Evolutionary conservation across 495 filamentous ascomycete genomes (phyloP).

Genomic region (Margaritispora aquatica): DNA sequence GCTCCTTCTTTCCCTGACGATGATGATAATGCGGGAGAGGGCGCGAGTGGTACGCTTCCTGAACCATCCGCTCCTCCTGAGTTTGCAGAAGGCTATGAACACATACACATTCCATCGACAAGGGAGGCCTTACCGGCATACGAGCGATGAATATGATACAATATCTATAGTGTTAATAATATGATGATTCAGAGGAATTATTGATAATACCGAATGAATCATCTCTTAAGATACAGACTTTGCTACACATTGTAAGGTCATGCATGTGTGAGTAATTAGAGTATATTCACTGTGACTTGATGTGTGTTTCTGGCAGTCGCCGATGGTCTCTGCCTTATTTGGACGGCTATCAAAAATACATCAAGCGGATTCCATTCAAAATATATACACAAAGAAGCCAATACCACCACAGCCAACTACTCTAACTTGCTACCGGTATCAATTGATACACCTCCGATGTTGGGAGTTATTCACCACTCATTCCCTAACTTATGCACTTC

Average conservation of each 20-base stretch:
- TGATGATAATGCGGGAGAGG: constrained; percentile 27
- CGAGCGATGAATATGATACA: constrained; percentile 29
- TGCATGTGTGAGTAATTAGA: too few species aligned
- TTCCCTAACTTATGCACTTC: not conserved
- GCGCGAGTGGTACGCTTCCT: constrained; percentile 4
- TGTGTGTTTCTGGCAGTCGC: too few species aligned
- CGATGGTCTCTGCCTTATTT: too few species aligned
- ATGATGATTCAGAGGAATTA: too few species aligned
- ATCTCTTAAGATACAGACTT: too few species aligned
- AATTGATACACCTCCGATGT: too few species aligned
- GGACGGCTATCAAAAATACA: too few species aligned
- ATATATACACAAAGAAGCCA: not conserved
- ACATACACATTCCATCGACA: constrained; percentile 18
- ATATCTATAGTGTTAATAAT: too few species aligned
- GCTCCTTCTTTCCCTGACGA: constrained; percentile 53
- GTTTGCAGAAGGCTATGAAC: constrained; percentile 38
- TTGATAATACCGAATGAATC: too few species aligned
- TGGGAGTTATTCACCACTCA: not conserved
- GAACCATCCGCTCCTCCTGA: constrained; percentile 63
- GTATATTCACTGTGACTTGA: too few species aligned
- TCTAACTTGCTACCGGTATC: not conserved
- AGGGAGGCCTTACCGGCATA: constrained; percentile 39
- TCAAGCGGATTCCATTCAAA: too few species aligned
- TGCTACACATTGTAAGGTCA: too few species aligned
- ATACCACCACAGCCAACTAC: not conserved